Evolutionary conservation across 108 stramenopile species (phyloP), one percentile per base, ranked within the genome.

Genomic region (Nitzschia sp.): DNA sequence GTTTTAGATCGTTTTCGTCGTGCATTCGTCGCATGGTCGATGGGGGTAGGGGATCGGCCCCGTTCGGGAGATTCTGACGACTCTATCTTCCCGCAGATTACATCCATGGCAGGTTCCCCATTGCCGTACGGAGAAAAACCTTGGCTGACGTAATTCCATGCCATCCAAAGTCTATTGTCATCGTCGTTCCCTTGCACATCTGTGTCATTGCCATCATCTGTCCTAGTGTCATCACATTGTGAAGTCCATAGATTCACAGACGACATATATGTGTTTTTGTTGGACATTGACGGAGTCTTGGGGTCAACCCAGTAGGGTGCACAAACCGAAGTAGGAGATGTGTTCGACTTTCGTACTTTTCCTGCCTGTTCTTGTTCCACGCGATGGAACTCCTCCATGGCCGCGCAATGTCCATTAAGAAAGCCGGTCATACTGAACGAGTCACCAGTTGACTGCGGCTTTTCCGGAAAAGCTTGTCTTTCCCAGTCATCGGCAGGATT

Each of bases 1-100:
- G 23, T 56, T 3, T 4, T 26, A 25, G 27, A 29, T 27, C 3
- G 29, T 27, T 9, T 56, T 29, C 55, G 23, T 56, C 30, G 55
- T 3, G 27, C 27, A 30, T 56, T 56, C 5, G 9, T 32, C 2
- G 55, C 9, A 56, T 28, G 5, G 13, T 29, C n/a, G 8, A 56
- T 32, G 29, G 55, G 55, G 13, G 55, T 56, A 16, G 30, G 55
- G 5, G 55, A 56, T n/a, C 55, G 55, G 4, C 55, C 55, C 5
- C 55, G 48, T 4, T 50, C 48, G 13, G 48, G 48, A n/a, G 48
- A 50, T n/a, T n/a, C n/a, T n/a, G 19, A 41, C 38, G 13, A 9
- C 38, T 41, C 13, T n/a, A n/a, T n/a, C n/a, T n/a, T n/a, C n/a
- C n/a, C n/a, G n/a, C n/a, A n/a, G n/a, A n/a, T n/a, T n/a, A n/a